Evolutionary conservation across 352 stramenopile species (phyloP).

Genomic region (Stramenopiles sp.): DNA sequence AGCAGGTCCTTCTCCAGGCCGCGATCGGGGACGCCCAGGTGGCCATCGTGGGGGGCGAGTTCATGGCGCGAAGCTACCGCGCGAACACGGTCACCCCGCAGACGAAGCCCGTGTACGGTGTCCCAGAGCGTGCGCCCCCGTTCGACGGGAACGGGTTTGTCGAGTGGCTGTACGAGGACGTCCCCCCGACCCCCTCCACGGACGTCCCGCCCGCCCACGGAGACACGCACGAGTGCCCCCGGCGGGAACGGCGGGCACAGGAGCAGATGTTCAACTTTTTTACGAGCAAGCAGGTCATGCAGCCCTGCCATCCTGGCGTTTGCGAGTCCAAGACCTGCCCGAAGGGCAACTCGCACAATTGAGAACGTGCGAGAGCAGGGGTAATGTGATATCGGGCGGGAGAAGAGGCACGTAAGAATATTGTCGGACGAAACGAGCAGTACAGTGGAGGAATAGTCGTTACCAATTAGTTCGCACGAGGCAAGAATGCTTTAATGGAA

Average conservation of each 20-base stretch:
- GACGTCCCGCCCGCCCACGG: slow-evolving; percentile 2
- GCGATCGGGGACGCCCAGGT: slow-evolving; percentile 14
- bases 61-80: background rate
- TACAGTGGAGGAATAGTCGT: too few species aligned
- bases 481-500: too few species aligned
- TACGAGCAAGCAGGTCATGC: background rate
- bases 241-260: background rate
- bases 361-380: too few species aligned
- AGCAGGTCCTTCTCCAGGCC: slow-evolving; percentile 9
- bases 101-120: too few species aligned
- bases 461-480: too few species aligned
- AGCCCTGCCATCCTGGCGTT: too few species aligned
- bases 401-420: background rate
- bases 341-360: too few species aligned
- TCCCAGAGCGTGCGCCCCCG: slow-evolving; percentile 13
- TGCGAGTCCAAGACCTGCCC: too few species aligned
- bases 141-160: slow-evolving; percentile 5
- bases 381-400: too few species aligned
- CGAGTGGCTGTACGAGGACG: background rate
- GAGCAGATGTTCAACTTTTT: slow-evolving; percentile 12
- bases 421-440: too few species aligned
- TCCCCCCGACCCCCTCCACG: slow-evolving; percentile 11
- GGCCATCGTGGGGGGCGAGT: background rate
- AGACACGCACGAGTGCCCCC: slow-evolving; percentile 2
- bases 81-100: too few species aligned